Evolutionary conservation across 2,329 filamentous ascomycete genomes (phyloP), one percentile per base, ranked within the genome.

Genomic region (Leptographium procerum): DNA sequence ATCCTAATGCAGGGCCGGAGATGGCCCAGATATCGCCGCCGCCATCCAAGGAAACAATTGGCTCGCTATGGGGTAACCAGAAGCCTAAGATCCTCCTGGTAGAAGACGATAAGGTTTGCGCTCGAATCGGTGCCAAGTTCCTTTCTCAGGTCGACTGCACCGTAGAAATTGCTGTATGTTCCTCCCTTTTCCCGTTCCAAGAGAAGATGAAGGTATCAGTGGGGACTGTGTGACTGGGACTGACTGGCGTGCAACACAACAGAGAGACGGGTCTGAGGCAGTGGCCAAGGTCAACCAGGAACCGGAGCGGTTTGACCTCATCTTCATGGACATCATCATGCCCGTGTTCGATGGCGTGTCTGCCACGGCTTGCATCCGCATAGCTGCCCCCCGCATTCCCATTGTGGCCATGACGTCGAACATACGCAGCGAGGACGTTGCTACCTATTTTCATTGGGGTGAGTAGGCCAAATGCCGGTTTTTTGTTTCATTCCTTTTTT

Each of bases 371-470:
- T 84, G 96, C 62, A 96, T 99, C 64, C 85, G 92, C 57, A 89
- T 96, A 68, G 89, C 92, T 62, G 85, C 91, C 63, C 83, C 84
- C 43, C 83, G 85, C 7, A 85, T 88, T 24, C 94, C 94, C 0
- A 95, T 99, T 66, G 89, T 99, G 60, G 94, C 94, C 52, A 97
- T 99, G 94, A 99, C 94, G 3, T 96, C 92, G 4, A 99, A 97
- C 69, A 97, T 99, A 63, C 84, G 94, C 63, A 91, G 90, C 61
- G 92, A 96, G 67, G 94, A 99, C 69, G 95, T 97, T 61, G 89
- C 92, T 57, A 91, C 95, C 75, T 99, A 99, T 70, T 97, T 96
- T 75, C 86, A 92, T 66, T 91, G 95, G 74, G 94, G 91, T 94
- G 80, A 77, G 86, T 71, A 1, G 13, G 11, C 24, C 4, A n/a